Percentiles rank a stretch among this genome's conserved stretches.
phyloP scores from a whole-genome alignment of 352 stramenopile species.

The Pythium phragmitis region DNA sequence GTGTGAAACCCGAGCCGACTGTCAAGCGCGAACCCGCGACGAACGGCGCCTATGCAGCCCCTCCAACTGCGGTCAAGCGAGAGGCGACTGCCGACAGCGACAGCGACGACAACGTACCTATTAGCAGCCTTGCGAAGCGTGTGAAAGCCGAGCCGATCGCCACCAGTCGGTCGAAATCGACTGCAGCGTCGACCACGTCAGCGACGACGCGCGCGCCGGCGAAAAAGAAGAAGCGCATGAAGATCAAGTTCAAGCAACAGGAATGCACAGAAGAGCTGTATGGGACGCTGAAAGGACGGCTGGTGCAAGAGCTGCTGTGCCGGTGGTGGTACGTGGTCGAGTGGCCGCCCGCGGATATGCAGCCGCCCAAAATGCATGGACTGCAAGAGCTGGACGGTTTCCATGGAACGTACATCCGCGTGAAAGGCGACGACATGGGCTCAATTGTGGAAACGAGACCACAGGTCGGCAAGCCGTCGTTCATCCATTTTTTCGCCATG shows the following conservation, averaged over 20 bases:
- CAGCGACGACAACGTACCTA: constrained; percentile 74
- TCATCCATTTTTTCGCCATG: constrained; percentile 84
- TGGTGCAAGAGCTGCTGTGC: constrained; percentile 80
- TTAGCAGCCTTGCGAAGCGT: constrained; percentile 62
- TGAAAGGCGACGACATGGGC: constrained; percentile 83
- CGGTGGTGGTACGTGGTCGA: constrained; percentile 87
- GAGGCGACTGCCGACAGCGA: constrained; percentile 37
- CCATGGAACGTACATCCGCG: constrained; percentile 73
- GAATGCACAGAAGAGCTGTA: constrained; percentile 84
- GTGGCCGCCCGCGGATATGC: constrained; percentile 55
- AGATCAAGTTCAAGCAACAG: constrained; percentile 87
- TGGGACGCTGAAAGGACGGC: constrained; percentile 66
- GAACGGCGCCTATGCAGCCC: constrained; percentile 4
- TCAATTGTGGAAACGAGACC: constrained; percentile 79
- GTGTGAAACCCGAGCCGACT: constrained; percentile 13
- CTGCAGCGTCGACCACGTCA: constrained; percentile 12
- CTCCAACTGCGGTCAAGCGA: constrained; percentile 26
- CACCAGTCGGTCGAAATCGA: neutral
- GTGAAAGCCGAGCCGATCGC: constrained; percentile 42
- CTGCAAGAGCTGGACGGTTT: constrained; percentile 85
- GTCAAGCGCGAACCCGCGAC: constrained; percentile 24
- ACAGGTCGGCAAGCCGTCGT: constrained; percentile 70
- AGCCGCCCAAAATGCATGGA: constrained; percentile 52
- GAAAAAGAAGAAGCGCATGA: constrained; percentile 64
- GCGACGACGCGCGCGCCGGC: constrained; percentile 23